Percentiles rank a stretch among this genome's conserved stretches.
Conservation (phyloP, 1,284 basidiomycete species). For the Rhodotorula glutinis region DNA sequence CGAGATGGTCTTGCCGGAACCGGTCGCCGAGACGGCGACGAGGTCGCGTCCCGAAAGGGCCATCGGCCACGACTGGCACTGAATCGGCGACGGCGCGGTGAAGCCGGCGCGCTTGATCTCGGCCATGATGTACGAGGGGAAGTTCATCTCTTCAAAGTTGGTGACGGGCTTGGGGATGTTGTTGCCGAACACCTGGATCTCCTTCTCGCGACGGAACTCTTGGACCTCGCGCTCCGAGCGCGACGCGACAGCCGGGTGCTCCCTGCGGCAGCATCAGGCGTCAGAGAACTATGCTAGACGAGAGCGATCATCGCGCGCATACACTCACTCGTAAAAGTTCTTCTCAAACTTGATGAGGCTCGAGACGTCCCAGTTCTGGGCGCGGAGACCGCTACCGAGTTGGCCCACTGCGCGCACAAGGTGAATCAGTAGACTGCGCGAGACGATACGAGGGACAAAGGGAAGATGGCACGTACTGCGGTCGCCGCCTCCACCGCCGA, state of each 20-base stretch:
- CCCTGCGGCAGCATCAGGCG: no score
- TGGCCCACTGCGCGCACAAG: conserved; percentile 58
- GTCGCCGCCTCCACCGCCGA: conserved; percentile 49
- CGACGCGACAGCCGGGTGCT: conserved; percentile 78
- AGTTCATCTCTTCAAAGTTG: conserved; percentile 77
- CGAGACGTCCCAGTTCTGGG: conserved; percentile 74
- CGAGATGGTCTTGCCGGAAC: conserved; percentile 95
- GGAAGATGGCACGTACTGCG: conserved; percentile 37
- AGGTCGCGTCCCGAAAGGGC: conserved; percentile 50
- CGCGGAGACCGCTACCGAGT: conserved; percentile 77
- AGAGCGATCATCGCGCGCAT: no score
- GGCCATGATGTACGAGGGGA: conserved; percentile 77
- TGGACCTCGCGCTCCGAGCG: conserved; percentile 82
- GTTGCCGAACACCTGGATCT: conserved; percentile 89
- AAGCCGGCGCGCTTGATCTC: conserved; percentile 95
- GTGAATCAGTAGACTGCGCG: not conserved
- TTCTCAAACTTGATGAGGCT: conserved; percentile 69
- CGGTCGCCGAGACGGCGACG: conserved; percentile 91
- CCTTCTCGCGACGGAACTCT: conserved; percentile 77
- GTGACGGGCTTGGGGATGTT: conserved; percentile 85
- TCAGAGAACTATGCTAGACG: no score
- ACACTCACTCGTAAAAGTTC: conserved; percentile 73
- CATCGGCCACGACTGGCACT: conserved; percentile 72
- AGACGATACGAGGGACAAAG: not conserved
- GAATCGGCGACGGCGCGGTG: conserved; percentile 82